Evolutionary conservation across 2,329 filamentous ascomycete genomes (phyloP).

Genomic region (Madurella fahalii): DNA sequence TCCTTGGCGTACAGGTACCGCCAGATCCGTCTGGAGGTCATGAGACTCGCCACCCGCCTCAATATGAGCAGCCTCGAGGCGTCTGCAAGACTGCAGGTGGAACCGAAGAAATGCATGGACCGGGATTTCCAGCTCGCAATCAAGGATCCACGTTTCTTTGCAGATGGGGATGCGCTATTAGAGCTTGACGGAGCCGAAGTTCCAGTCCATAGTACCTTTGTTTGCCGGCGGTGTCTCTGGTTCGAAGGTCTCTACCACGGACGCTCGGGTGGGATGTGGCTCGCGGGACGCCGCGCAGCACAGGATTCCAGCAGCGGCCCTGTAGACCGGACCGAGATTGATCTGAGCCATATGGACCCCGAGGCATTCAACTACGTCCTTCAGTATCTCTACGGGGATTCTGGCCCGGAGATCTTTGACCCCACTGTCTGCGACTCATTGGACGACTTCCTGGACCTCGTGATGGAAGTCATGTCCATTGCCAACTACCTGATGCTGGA

Average conservation of each 20-base stretch:
- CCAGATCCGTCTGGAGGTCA: constrained; percentile 77
- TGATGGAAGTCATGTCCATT: constrained; percentile 84
- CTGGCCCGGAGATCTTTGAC: constrained; percentile 76
- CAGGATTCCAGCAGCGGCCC: constrained; percentile 24
- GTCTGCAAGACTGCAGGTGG: constrained; percentile 70
- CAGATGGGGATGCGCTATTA: constrained; percentile 73
- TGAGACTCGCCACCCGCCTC: constrained; percentile 72
- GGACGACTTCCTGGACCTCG: constrained; percentile 82
- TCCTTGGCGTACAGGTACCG: constrained; percentile 69
- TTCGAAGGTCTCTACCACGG: constrained; percentile 87
- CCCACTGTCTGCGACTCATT: constrained; percentile 65
- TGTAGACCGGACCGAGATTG: constrained; percentile 57
- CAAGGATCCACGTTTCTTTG: constrained; percentile 65
- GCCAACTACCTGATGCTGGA: constrained; percentile 97
- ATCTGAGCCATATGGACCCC: constrained; percentile 74
- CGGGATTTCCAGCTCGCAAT: constrained; percentile 68
- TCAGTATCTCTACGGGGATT: constrained; percentile 77
- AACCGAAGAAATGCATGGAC: constrained; percentile 60
- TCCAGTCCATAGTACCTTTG: constrained; percentile 68
- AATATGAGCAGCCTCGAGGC: constrained; percentile 69
- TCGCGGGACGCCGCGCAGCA: constrained; percentile 61
- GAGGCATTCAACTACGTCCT: constrained; percentile 75
- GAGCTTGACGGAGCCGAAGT: constrained; percentile 73
- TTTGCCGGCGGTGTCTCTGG: constrained; percentile 85
- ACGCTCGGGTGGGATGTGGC: constrained; percentile 80